Percentiles rank a stretch among this genome's conserved stretches.
phyloP scores from a whole-genome alignment of 169 alveolate genomes.

The Plasmodium relictum region DNA sequence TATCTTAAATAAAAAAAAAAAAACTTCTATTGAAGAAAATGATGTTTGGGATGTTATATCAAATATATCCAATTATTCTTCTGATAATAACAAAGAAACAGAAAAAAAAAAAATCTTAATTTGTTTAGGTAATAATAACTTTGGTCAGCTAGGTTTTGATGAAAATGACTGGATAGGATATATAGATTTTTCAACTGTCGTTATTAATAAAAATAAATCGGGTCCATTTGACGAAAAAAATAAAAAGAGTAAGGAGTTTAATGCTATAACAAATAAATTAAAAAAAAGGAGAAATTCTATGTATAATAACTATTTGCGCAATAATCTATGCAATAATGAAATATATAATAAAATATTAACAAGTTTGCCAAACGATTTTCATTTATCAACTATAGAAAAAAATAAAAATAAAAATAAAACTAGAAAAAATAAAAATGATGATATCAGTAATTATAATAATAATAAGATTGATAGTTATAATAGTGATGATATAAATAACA shows the following conservation, averaged over 20 bases:
- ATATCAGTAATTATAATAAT: not conserved
- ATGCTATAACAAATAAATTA: slow-evolving; percentile 13
- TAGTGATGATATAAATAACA: not conserved
- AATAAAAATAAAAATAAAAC: not conserved
- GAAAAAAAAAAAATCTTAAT: slow-evolving; percentile 62
- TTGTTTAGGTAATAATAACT: slow-evolving; percentile 56
- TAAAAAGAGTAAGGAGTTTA: slow-evolving; percentile 2
- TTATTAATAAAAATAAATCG: slow-evolving; percentile 1
- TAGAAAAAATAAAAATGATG: not conserved
- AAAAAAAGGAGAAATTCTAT: slow-evolving; percentile 8
- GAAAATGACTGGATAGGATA: slow-evolving; percentile 24
- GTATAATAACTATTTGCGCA: not conserved
- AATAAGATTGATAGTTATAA: not conserved
- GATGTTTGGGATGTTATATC: slow-evolving; percentile 55
- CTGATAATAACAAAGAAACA: slow-evolving; percentile 45
- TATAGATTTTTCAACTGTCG: slow-evolving; percentile 30
- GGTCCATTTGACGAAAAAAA: not conserved
- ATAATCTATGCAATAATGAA: slow-evolving; percentile 11
- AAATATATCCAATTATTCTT: slow-evolving; percentile 65
- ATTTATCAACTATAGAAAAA: slow-evolving; percentile 23
- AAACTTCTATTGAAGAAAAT: slow-evolving; percentile 5
- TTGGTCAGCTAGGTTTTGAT: slow-evolving; percentile 62
- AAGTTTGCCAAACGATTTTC: slow-evolving; percentile 31
- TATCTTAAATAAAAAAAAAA: slow-evolving; percentile 31
- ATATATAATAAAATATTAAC: slow-evolving; percentile 40